Base-by-base conservation (phyloP, 495 filamentous ascomycete species). In the Penicillium nucicola region DNA sequence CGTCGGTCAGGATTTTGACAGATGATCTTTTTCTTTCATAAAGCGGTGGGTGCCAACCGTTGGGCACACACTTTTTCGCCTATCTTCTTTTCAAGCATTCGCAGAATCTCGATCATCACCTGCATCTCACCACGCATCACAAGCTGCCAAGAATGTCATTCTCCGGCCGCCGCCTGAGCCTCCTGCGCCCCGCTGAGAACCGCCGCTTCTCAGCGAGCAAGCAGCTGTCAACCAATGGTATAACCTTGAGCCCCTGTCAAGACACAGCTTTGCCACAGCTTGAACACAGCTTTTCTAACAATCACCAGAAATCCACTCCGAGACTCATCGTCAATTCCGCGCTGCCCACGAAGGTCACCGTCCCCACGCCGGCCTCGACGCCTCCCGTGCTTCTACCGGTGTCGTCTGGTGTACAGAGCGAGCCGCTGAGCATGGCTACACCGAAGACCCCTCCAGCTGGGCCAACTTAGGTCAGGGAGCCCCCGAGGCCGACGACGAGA, bases 381-480 rank as follows among this genome's bases (percentile, higher is more conserved):
- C 90, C 36, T 84, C 83, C 33, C 82, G 90, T 66, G 86, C 88
- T 12, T 87, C 84, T 13, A 92, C 87, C 33, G 88, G 89, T 64
- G 88, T 93, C 10, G 84, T 93, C 46, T 92, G 89, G 89, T 89
- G 87, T 57, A 92, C 87, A 20, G 89, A 93, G 62, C 82, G 84
- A 43, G 89, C 89, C 22, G 78, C 77, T 55, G 88, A 92, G 59
- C 80, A 88, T 71, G 89, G 89, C 56, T 95, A 86, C 72, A 67
- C 83, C 33, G 91, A 97, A 2, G 77, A 92, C 50, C 92, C 91
- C 28, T 77, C 83, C 1, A 69, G 73, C 45, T 97, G 92, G 92
- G 90, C 92, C 32, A 97, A 97, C 58, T 78, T 97, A 23, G 92
- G 92, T 40, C 92, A 97, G 70, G 92, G 92, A 54, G 92, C 92